Evolutionary conservation across 257 asterid genomes (phyloP), one percentile per base, ranked within the genome.

Genomic region (Jasminum sambac): DNA sequence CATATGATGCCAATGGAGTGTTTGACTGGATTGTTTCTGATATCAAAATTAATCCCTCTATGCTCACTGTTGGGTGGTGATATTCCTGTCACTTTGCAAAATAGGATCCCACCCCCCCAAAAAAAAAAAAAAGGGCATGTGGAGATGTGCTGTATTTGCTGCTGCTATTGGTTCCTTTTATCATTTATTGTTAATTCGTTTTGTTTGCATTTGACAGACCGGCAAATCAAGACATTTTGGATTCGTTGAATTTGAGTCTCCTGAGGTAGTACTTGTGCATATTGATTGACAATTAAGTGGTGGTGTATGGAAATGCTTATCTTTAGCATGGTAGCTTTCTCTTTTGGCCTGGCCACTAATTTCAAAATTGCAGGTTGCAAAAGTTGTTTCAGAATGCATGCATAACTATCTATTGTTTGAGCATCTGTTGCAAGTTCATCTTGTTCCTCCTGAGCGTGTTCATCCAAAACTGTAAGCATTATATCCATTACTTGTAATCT

Each of bases 211-310:
- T 74, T 63, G 44, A 76, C 95, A 94, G 97, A 94, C 97, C 0
- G 99, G 96, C 68, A 94, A 91, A 78, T 88, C 96, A 23, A 91
- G 84, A 88, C 97, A 94, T 81, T 94, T 82, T 80, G 99, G 97
- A 68, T 91, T 91, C 87, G 87, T 91, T 42, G 95, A 94, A 69
- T 94, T 91, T 52, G 89, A 84, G 75, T 91, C 98, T 48, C 90
- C 95, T 2, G 99, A 94, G 99, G 99, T 93, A 63, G 76, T 52
- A 40, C 72, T 79, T 63, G 14, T 39, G 43, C 61, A 52, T 40
- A 46, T 19, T 57, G 48, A 48, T 63, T 44, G 25, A 46, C 70
- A 26, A 37, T 16, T 14, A 60, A 68, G 48, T 67, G 19, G 21
- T 38, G 21, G 34, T 8, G 8, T 7, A 10, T 14, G 1, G 0